Evolutionary conservation across 352 stramenopile species (phyloP).

Genomic region (Globisporangium sylvaticum): DNA sequence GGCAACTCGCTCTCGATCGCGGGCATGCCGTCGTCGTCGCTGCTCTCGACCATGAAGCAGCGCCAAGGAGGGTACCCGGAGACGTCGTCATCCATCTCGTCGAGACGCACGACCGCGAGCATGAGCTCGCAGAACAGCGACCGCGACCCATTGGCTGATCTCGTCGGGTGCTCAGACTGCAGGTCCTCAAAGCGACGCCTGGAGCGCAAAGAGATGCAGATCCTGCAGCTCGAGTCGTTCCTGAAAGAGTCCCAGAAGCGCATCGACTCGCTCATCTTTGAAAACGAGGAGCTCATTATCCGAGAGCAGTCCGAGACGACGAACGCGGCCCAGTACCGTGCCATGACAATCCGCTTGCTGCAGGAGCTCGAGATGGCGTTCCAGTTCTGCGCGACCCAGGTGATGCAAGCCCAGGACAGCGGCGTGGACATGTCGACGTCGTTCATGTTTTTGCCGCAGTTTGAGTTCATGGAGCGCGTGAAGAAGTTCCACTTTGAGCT

Average conservation of each 20-base stretch:
- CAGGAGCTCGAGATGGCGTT: constrained; percentile 74
- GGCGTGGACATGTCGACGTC: constrained; percentile 14
- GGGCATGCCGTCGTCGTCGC: constrained; percentile 35
- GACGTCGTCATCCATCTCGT: constrained; percentile 33
- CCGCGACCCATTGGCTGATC: constrained; percentile 36
- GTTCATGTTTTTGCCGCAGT: constrained; percentile 60
- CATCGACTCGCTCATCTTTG: constrained; percentile 54
- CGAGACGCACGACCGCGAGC: constrained; percentile 51
- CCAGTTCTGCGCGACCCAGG: constrained; percentile 59
- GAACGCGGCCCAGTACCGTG: constrained; percentile 50
- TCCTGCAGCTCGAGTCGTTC: constrained; percentile 73
- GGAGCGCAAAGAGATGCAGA: constrained; percentile 69
- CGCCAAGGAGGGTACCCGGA: constrained; percentile 12
- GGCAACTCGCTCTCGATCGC: constrained; percentile 17
- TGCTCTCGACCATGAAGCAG: constrained; percentile 29
- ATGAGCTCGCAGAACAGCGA: constrained; percentile 62
- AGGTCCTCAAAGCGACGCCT: constrained; percentile 52
- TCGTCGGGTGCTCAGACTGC: constrained; percentile 42
- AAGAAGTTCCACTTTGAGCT: constrained; percentile 62
- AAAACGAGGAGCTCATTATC: constrained; percentile 63
- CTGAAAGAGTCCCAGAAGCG: constrained; percentile 77
- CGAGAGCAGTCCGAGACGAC: constrained; percentile 63
- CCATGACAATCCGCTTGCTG: constrained; percentile 56
- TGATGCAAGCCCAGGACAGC: constrained; percentile 30
- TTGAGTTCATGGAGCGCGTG: constrained; percentile 71